A percentile compares a stretch with the other conserved stretches of the same genome.
phyloP scores from a whole-genome alignment of 2,329 filamentous ascomycete genomes.

The Xylaria sp. region DNA sequence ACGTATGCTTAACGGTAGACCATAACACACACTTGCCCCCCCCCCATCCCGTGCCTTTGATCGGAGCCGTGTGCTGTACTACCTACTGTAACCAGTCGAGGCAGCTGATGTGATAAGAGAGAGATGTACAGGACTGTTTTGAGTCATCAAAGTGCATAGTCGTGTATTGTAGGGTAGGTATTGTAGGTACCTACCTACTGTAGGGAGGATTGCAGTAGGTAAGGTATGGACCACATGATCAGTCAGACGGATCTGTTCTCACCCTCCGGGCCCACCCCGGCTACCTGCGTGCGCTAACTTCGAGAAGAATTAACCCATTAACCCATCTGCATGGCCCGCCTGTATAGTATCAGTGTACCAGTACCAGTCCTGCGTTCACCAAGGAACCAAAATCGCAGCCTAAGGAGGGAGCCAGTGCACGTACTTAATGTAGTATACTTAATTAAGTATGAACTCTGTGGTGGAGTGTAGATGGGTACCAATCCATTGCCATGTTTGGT shows the following conservation, averaged over 20 bases:
- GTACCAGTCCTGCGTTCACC: neutral
- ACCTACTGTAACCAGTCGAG: neutral
- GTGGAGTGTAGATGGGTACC: slow-evolving; percentile 18
- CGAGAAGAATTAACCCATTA: slow-evolving; percentile 27
- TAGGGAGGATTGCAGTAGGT: neutral
- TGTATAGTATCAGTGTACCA: neutral
- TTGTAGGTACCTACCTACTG: too few relatives aligned
- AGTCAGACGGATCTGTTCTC: slow-evolving; percentile 15
- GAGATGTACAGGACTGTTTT: neutral
- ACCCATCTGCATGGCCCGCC: slow-evolving; percentile 2
- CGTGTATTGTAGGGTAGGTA: too few relatives aligned
- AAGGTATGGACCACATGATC: slow-evolving; percentile 14
- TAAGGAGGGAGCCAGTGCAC: neutral
- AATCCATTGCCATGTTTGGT: slow-evolving; percentile 21
- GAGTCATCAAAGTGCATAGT: too few relatives aligned
- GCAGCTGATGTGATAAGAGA: neutral
- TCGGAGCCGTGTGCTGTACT: neutral
- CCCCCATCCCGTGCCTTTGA: neutral
- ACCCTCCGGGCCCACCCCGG: neutral
- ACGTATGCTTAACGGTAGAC: neutral
- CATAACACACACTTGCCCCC: slow-evolving; percentile 13
- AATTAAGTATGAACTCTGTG: neutral
- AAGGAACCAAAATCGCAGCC: neutral
- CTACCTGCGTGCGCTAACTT: slow-evolving; percentile 1
- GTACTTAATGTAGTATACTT: too few relatives aligned